phyloP scores from a whole-genome alignment of 305 asterid species.

The Fraxinus ornus region DNA sequence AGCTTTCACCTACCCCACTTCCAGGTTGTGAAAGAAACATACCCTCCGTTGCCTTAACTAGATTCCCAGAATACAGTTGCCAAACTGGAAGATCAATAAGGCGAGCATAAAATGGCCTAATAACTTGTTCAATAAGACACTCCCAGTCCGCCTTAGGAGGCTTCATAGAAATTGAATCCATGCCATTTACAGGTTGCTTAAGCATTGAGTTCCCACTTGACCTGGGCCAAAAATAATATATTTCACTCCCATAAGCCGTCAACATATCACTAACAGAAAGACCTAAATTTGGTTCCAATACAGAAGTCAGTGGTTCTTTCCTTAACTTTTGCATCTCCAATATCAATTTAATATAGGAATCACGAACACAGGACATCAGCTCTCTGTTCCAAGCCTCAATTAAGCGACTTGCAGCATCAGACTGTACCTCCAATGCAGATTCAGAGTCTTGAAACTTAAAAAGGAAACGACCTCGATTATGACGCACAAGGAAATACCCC shows the following conservation, averaged over 20 bases:
- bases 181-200: constrained; percentile 39
- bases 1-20: constrained; percentile 64
- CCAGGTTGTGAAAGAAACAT: constrained; percentile 99
- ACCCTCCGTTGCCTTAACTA: constrained; percentile 88
- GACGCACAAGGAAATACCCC: constrained; percentile 93
- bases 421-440: constrained; percentile 37
- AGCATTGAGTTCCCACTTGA: constrained; percentile 40
- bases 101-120: constrained; percentile 75
- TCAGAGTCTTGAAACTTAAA: constrained; percentile 66
- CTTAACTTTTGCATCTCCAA: constrained; percentile 87
- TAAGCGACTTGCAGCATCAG: constrained; percentile 86
- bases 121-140: constrained; percentile 72
- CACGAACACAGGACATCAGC: constrained; percentile 90
- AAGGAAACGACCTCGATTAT: constrained; percentile 79
- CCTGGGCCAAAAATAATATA: constrained; percentile 91
- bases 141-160: constrained; percentile 70
- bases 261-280: constrained; percentile 54
- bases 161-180: constrained; percentile 33
- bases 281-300: constrained; percentile 56
- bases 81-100: constrained; percentile 87
- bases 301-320: constrained; percentile 70
- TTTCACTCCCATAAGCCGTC: constrained; percentile 62
- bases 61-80: constrained; percentile 88
- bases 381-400: constrained; percentile 97
- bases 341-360: constrained; percentile 78